Percentiles rank a stretch among this genome's conserved stretches.
phyloP scores from a whole-genome alignment of 768 basidiomycete species.

The Coprinellus aureogranulatus region DNA sequence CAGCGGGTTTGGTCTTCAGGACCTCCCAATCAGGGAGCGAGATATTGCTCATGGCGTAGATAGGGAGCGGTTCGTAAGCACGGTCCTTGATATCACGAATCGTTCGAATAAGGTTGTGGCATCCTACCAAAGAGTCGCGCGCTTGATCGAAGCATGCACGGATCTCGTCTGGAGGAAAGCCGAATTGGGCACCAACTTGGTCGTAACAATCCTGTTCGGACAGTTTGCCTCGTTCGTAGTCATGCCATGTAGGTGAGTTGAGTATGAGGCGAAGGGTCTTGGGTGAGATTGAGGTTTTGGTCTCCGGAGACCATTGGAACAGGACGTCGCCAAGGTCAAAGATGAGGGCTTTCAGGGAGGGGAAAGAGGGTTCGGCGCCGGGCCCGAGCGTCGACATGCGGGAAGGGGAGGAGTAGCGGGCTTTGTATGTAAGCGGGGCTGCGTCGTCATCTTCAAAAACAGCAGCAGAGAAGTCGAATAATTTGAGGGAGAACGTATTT shows the following conservation, averaged over 20 bases:
- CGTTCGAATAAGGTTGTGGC: slow-evolving; percentile 27
- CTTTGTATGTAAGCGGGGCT: neutral
- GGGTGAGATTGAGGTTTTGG: slow-evolving; percentile 28
- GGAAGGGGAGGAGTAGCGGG: neutral
- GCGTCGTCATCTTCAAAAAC: neutral
- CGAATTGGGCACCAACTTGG: slow-evolving; percentile 27
- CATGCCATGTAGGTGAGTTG: slow-evolving; percentile 27
- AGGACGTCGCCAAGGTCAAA: slow-evolving; percentile 43
- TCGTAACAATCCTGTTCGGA: slow-evolving; percentile 30
- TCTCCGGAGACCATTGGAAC: slow-evolving; percentile 34
- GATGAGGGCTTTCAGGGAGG: slow-evolving; percentile 19
- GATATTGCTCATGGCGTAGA: slow-evolving; percentile 45
- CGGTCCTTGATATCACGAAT: slow-evolving; percentile 32
- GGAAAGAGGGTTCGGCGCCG: neutral
- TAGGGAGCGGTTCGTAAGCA: slow-evolving; percentile 15
- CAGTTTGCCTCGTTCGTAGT: slow-evolving; percentile 36
- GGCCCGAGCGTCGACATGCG: neutral
- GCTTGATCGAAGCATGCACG: slow-evolving; percentile 32
- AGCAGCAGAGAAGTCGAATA: slow-evolving; percentile 11
- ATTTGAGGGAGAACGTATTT: neutral
- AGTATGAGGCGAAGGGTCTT: slow-evolving; percentile 24
- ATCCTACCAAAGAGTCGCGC: slow-evolving; percentile 29
- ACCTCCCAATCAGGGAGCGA: slow-evolving; percentile 34
- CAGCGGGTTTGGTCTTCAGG: slow-evolving; percentile 21
- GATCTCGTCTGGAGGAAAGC: slow-evolving; percentile 24